Conservation (phyloP, 192 early-diverging fungal species). For the Backusella luteola region DNA sequence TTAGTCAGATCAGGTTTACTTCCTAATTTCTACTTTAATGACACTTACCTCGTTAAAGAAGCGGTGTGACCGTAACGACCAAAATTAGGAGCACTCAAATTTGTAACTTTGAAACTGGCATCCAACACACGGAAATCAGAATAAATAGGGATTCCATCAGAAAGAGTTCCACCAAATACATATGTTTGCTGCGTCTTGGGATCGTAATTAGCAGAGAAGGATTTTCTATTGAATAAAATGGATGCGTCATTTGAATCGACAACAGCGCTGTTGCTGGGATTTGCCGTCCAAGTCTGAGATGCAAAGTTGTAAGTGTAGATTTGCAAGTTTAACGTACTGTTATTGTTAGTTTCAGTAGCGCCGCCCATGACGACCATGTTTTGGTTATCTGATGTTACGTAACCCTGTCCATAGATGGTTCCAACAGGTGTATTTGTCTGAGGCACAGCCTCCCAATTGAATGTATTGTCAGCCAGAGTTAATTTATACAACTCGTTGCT, state of each 20-base stretch:
- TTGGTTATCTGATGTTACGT: background rate
- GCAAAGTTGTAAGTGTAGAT: conserved; percentile 10
- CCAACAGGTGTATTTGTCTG: conserved; percentile 5
- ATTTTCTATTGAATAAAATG: background rate
- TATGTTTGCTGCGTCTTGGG: conserved; percentile 4
- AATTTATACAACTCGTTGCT: conserved; percentile 23
- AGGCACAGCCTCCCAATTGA: conserved; percentile 12
- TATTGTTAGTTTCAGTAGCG: background rate
- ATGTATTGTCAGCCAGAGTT: conserved; percentile 6
- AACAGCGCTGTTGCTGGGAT: background rate
- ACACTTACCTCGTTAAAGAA: conserved; percentile 16
- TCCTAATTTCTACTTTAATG: background rate
- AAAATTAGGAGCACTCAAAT: background rate
- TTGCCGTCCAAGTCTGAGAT: conserved; percentile 8
- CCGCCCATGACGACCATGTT: conserved; percentile 19
- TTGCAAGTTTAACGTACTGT: background rate
- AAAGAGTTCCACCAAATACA: conserved; percentile 18
- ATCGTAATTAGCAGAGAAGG: conserved; percentile 18
- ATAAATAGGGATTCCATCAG: background rate
- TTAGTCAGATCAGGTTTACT: background rate
- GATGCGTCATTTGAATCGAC: background rate
- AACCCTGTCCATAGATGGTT: conserved; percentile 1
- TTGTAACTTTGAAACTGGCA: background rate
- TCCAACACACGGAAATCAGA: conserved; percentile 18
- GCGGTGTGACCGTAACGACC: conserved; percentile 25